phyloP scores from a whole-genome alignment of 1,284 basidiomycete species.

The Puccinia triticina region DNA sequence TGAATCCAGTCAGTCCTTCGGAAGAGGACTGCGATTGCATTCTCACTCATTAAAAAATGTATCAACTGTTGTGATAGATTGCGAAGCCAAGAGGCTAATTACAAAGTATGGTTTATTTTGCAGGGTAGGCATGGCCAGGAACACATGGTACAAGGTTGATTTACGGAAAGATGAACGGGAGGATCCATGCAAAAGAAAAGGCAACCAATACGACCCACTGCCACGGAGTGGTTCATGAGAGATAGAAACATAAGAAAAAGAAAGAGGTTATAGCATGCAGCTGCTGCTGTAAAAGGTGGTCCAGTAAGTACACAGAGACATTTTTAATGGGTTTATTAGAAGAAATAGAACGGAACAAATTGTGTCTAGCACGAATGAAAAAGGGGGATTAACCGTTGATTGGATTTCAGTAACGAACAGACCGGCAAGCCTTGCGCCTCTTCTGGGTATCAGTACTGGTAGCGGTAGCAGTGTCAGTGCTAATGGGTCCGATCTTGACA shows the following conservation, averaged over 20 bases:
- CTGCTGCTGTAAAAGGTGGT: no score
- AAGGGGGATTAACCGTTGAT: background rate
- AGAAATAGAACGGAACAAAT: no score
- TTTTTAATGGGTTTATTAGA: no score
- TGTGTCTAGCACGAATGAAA: background rate
- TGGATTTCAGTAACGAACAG: background rate
- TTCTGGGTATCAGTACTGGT: background rate
- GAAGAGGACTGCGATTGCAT: no score
- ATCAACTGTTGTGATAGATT: no score
- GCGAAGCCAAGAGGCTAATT: no score
- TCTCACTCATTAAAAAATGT: no score
- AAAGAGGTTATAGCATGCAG: no score
- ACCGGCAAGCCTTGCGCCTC: slow-evolving; percentile 1
- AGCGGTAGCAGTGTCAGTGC: background rate
- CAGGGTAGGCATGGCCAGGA: no score
- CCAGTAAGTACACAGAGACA: no score
- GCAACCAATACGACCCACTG: background rate
- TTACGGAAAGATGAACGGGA: background rate
- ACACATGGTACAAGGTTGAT: background rate
- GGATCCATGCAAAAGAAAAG: background rate
- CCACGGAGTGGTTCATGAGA: background rate
- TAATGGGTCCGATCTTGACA: slow-evolving; percentile 30
- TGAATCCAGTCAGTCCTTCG: no score
- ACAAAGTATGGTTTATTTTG: no score
- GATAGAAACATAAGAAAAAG: background rate